Percentiles rank a stretch among this genome's conserved stretches.
Conservation (phyloP, 257 asterid genomes). For the Marsdenia floribunda region DNA sequence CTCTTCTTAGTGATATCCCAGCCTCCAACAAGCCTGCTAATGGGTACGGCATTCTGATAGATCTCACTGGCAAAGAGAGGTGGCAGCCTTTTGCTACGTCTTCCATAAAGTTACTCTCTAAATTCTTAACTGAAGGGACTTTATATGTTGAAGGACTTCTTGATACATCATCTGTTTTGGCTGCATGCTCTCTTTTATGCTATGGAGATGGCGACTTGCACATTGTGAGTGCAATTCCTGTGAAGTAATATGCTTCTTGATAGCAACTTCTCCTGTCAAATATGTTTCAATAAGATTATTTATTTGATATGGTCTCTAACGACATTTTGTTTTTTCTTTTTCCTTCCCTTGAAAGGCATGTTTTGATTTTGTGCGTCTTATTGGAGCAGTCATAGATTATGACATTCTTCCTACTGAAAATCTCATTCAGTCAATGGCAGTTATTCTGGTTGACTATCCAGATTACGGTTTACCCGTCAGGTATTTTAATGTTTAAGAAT, state of each 20-base stretch:
- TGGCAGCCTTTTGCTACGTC: conserved; percentile 70
- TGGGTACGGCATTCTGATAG: conserved; percentile 62
- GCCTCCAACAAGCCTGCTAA: conserved; percentile 39
- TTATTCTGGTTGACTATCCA: conserved; percentile 51
- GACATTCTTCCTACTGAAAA: conserved; percentile 66
- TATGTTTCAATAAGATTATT: neutral
- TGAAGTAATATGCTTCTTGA: conserved; percentile 12
- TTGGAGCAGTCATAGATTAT: conserved; percentile 55
- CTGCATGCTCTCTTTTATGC: conserved; percentile 69
- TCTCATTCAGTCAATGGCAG: conserved; percentile 50
- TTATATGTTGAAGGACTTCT: conserved; percentile 84
- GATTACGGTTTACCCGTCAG: conserved; percentile 56
- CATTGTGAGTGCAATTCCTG: conserved; percentile 50
- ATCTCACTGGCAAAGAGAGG: conserved; percentile 69
- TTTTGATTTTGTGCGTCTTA: conserved; percentile 69
- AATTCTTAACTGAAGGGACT: conserved; percentile 84
- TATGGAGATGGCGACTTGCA: conserved; percentile 76
- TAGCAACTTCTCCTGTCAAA: neutral
- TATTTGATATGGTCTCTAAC: conserved; percentile 26
- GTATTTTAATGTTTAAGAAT: conserved; percentile 29
- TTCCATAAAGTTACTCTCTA: conserved; percentile 69
- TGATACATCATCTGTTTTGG: conserved; percentile 55
- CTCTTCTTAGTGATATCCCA: conserved; percentile 59
- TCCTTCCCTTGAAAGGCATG: conserved; percentile 54
- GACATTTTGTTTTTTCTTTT: conserved; percentile 33